Conservation (phyloP, 2,329 filamentous ascomycete species). For the Claviceps arundinis region DNA sequence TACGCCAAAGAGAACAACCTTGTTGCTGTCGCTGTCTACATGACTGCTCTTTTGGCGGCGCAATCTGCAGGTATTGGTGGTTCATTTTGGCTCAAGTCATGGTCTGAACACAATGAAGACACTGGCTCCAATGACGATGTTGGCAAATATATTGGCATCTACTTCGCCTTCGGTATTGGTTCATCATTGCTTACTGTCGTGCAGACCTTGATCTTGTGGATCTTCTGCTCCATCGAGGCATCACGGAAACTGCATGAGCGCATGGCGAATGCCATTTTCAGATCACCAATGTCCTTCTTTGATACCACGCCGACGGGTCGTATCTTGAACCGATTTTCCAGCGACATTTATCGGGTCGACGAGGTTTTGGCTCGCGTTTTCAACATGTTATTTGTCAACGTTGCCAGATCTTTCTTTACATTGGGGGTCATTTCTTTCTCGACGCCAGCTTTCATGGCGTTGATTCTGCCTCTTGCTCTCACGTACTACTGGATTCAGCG, state of each 20-base stretch:
- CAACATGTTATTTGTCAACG: conserved; percentile 85
- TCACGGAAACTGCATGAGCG: conserved; percentile 92
- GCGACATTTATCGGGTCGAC: conserved; percentile 71
- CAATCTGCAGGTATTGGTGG: conserved; percentile 75
- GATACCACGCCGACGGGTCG: conserved; percentile 94
- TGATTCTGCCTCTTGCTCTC: conserved; percentile 68
- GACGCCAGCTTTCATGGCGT: conserved; percentile 64
- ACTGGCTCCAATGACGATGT: conserved; percentile 58
- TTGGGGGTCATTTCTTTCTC: conserved; percentile 71
- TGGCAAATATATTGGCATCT: conserved; percentile 86
- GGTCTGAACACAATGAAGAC: conserved; percentile 68
- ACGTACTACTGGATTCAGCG: conserved; percentile 90
- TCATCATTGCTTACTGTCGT: conserved; percentile 73
- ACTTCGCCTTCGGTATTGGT: conserved; percentile 88
- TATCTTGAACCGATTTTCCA: conserved; percentile 90
- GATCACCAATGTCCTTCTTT: conserved; percentile 97
- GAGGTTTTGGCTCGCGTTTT: conserved; percentile 93
- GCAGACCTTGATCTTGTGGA: conserved; percentile 93
- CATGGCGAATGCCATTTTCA: conserved; percentile 95
- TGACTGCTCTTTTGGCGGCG: conserved; percentile 61
- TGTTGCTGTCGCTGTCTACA: conserved; percentile 67
- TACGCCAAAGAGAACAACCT: conserved; percentile 94
- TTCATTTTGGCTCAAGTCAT: conserved; percentile 86
- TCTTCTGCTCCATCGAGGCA: conserved; percentile 98
- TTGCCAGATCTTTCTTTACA: conserved; percentile 66